Conservation (phyloP, 148 eudicot species). For the Salicornia ramosissima region DNA sequence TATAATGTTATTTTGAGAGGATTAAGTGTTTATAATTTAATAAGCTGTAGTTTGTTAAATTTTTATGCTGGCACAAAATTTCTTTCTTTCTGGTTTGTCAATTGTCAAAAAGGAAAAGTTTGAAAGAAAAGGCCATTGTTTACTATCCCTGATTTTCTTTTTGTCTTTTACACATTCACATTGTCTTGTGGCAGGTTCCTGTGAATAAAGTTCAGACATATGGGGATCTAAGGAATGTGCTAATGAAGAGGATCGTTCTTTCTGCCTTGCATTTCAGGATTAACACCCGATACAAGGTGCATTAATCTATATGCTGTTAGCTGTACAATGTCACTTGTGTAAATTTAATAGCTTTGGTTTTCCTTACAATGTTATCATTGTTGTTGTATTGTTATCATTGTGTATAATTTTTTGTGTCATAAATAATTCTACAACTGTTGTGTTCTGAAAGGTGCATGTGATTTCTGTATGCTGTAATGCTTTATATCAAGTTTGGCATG, state of each 20-base stretch:
- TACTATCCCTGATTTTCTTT: neutral
- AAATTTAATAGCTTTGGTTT: neutral
- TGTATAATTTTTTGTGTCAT: neutral
- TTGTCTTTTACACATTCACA: slow-evolving; percentile 1
- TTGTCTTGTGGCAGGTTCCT: slow-evolving; percentile 59
- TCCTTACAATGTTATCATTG: neutral
- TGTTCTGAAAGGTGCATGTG: neutral
- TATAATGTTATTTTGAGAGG: too few relatives aligned
- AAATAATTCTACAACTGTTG: neutral
- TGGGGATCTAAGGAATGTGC: slow-evolving; percentile 79
- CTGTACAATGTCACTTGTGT: neutral
- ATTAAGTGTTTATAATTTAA: neutral
- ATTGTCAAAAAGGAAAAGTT: neutral
- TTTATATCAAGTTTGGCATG: neutral
- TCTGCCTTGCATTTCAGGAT: slow-evolving; percentile 98
- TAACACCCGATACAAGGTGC: slow-evolving; percentile 98
- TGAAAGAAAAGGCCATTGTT: neutral
- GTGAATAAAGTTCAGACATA: slow-evolving; percentile 81
- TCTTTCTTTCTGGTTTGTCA: neutral
- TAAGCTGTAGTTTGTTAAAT: neutral
- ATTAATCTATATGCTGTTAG: neutral
- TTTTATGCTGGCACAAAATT: neutral
- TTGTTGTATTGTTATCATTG: neutral
- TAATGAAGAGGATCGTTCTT: slow-evolving; percentile 98
- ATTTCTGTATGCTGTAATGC: neutral